Percentiles rank a stretch among this genome's conserved stretches.
Evolutionary conservation across 2,329 filamentous ascomycete genomes (phyloP).

Genomic region (Colletotrichum viniferum): DNA sequence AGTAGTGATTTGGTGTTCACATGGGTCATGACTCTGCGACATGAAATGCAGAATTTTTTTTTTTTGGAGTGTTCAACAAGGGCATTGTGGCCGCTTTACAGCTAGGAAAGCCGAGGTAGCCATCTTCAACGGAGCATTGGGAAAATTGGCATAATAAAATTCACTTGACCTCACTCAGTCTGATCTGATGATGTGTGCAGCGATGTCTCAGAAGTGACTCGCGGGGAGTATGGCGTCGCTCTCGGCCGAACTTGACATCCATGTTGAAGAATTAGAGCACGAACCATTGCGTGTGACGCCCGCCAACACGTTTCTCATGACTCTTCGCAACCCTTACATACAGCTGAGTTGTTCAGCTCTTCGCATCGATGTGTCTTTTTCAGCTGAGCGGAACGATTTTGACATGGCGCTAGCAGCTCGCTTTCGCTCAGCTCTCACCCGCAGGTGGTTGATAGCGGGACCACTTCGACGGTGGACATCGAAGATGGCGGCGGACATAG

Average conservation of each 20-base stretch:
- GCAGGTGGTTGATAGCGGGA: background rate
- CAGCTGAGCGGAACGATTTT: background rate
- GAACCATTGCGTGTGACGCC: background rate
- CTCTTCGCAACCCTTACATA: background rate
- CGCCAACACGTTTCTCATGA: background rate
- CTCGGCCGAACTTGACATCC: background rate
- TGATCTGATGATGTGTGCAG: background rate
- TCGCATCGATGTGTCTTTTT: background rate
- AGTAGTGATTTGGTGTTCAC: conserved; percentile 4
- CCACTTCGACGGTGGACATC: fast-evolving
- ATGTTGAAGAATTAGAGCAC: background rate
- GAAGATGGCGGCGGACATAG: conserved; percentile 21
- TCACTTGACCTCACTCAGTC: background rate
- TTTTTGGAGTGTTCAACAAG: conserved; percentile 1
- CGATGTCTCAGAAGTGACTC: conserved; percentile 7
- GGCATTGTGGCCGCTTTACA: conserved; percentile 12
- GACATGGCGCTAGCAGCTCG: background rate
- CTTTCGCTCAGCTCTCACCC: background rate
- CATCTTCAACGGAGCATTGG: conserved; percentile 5
- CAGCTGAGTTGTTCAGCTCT: background rate
- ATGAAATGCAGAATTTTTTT: conserved; percentile 9
- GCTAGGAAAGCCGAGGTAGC: background rate
- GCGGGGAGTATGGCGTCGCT: background rate
- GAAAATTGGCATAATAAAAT: conserved; percentile 2
- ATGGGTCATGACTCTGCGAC: conserved; percentile 17